Conservation (phyloP, 2,329 filamentous ascomycete genomes). For the Botryotinia calthae region DNA sequence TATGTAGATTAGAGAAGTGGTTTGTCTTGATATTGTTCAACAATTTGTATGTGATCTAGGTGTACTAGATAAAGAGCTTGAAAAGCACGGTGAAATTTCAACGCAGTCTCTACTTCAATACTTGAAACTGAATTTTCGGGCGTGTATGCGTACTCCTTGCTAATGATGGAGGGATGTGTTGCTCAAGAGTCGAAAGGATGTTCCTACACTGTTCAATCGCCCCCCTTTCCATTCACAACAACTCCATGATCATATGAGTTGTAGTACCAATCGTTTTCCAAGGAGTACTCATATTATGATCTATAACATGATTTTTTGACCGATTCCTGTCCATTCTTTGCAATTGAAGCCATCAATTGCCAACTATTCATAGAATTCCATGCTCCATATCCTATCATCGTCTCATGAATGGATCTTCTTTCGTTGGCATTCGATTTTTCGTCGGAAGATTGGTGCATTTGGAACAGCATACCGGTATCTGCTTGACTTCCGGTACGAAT, state of each 20-base stretch:
- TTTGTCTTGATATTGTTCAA: background rate
- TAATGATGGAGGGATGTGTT: background rate
- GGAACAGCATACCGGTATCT: slow-evolving; percentile 6
- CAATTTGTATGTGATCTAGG: no score
- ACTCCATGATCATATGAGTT: background rate
- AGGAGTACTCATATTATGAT: background rate
- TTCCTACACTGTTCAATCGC: background rate
- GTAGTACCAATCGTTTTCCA: background rate
- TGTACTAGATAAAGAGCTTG: background rate
- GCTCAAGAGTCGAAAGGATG: background rate
- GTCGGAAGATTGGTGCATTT: background rate
- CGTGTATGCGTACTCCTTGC: background rate
- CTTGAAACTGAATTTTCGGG: background rate
- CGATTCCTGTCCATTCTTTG: background rate
- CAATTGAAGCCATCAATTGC: background rate
- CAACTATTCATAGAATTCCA: background rate
- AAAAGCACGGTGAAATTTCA: background rate
- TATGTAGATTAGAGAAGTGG: background rate
- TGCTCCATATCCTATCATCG: background rate
- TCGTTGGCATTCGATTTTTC: background rate
- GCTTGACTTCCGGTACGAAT: slow-evolving; percentile 12
- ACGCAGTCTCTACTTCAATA: background rate
- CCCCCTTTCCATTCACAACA: background rate
- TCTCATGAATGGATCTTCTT: background rate
- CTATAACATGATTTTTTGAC: background rate